Evolutionary conservation across 306 rosid genomes (phyloP).

Genomic region (Pyrus pyrifolia): DNA sequence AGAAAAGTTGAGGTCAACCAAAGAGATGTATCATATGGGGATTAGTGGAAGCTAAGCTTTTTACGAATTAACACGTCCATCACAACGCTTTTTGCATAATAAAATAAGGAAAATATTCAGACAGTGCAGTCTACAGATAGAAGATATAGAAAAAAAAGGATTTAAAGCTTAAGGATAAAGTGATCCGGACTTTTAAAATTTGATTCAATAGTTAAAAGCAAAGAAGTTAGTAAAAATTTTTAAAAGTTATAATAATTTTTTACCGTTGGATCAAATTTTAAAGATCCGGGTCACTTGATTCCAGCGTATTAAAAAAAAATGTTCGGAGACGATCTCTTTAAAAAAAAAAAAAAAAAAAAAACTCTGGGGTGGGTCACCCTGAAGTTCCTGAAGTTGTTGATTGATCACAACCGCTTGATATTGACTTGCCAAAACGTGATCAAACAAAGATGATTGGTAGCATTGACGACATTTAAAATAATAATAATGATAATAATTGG

Average conservation of each 20-base stretch:
- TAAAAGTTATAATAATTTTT: no score
- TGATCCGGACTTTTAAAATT: no score
- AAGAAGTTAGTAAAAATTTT: no score
- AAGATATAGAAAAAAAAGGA: neutral
- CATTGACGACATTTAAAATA: no score
- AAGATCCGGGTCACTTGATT: no score
- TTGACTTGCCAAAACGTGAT: neutral
- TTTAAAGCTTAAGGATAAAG: no score
- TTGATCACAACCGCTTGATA: neutral
- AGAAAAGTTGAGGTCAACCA: neutral
- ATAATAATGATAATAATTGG: neutral
- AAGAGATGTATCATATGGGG: neutral
- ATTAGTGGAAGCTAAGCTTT: neutral
- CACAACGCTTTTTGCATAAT: neutral
- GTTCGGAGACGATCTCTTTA: no score
- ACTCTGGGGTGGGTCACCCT: neutral
- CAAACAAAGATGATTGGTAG: neutral
- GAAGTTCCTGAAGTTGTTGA: neutral
- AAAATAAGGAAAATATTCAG: neutral
- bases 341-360: neutral
- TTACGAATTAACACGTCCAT: neutral
- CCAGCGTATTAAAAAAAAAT: fast-evolving
- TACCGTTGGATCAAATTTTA: no score
- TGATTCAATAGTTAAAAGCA: no score
- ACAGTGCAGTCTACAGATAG: neutral